Evolutionary conservation across 2,329 filamentous ascomycete species (phyloP), one percentile per base, ranked within the genome.

Genomic region (Dendrostoma leiphaemia): DNA sequence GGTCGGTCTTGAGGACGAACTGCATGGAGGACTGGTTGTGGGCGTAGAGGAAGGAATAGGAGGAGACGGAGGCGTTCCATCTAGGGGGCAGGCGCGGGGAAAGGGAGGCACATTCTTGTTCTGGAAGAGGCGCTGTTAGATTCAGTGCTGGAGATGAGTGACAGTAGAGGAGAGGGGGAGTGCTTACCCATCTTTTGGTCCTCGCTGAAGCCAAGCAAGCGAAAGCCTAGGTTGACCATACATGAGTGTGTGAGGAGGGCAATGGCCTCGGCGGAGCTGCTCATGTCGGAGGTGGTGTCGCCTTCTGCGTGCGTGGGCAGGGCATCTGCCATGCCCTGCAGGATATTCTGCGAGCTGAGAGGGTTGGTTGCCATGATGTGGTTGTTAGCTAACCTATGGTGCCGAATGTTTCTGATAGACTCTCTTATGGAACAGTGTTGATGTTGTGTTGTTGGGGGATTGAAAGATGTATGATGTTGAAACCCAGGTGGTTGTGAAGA

Each of bases 21-120:
- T 87, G 83, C 82, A 92, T 90, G 15, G 91, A 86, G 0, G 91
- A 96, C 67, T 96, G 90, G 23, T 83, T 78, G 70, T 97, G 92
- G 3, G 85, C 84, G 74, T 97, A 97, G 59, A 91, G 84, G 71
- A 97, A 97, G 53, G 87, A 83, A 67, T 90, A 88, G 13, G 85
- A 84, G 58, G 83, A 83, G 54, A 81, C 80, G 19, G 82, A 82
- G 12, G 84, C 76, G 70, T 96, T 96, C 94, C 94, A 97, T 72
- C 85, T 81, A 15, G 80, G 55, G 0, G 91, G 90, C 2, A 97
- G 79, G 29, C 85, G 78, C 8, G 82, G 83, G 9, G 83, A 79
- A 43, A 83, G 71, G 44, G 77, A 68, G 52, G 80, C 74, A 64
- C 83, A 83, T 65, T 82, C 74, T 28, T 79, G 68, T 66, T 86